Conservation (phyloP, 192 early-diverging fungal genomes). For the Lobosporangium transversale region DNA sequence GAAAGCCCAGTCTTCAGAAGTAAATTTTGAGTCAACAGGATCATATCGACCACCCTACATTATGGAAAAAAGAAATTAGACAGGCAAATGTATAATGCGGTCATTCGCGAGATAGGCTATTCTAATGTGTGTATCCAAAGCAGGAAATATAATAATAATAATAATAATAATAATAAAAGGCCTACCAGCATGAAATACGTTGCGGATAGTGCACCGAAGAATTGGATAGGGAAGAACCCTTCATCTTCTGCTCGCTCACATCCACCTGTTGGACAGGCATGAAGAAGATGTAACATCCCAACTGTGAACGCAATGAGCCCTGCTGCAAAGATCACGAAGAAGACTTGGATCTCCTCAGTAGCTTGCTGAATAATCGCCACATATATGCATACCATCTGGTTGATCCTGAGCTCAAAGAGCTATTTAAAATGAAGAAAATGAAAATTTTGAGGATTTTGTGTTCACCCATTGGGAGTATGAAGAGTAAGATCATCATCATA, state of each 20-base stretch:
- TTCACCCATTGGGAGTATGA: neutral
- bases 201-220: conserved; percentile 17
- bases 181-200: conserved; percentile 43
- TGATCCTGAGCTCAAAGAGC: conserved; percentile 23
- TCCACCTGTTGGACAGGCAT: neutral
- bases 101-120: neutral
- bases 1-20: conserved; percentile 11
- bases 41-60: conserved; percentile 26
- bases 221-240: too few relatives aligned
- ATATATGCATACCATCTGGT: conserved; percentile 12
- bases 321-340: conserved; percentile 14
- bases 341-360: conserved; percentile 15
- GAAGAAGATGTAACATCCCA: conserved; percentile 18
- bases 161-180: too few relatives aligned
- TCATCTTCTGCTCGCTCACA: too few relatives aligned
- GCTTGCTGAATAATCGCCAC: conserved; percentile 11
- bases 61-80: neutral
- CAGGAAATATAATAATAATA: too few relatives aligned
- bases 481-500: neutral
- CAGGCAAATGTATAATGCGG: neutral
- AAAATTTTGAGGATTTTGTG: neutral
- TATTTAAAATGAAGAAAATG: neutral
- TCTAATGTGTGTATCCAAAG: neutral
- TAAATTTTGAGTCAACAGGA: conserved; percentile 6
- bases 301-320: conserved; percentile 17